Conservation (phyloP, 495 filamentous ascomycete genomes). For the Penicillium lagena region DNA sequence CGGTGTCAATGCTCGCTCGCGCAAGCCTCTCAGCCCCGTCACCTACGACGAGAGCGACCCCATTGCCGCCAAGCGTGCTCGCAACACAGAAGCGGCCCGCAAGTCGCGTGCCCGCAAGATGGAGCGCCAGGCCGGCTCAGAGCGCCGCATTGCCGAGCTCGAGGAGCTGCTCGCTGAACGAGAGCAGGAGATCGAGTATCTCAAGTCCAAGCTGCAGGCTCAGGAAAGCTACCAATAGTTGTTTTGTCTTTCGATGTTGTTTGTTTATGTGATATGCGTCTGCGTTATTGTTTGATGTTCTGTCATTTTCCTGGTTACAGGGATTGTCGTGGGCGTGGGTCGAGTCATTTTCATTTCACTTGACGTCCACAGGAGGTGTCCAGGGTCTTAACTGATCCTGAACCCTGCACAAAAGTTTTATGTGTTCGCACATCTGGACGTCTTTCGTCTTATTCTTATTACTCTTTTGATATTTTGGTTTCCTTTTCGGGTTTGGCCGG, state of each 20-base stretch:
- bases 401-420: constrained; percentile 6
- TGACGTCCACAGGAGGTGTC: constrained; percentile 2
- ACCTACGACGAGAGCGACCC: constrained; percentile 52
- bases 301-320: constrained; percentile 12
- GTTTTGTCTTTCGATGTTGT: constrained; percentile 1
- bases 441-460: constrained; percentile 12
- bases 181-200: constrained; percentile 55
- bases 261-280: neutral
- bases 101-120: constrained; percentile 87
- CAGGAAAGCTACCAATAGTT: constrained; percentile 15
- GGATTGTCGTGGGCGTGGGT: constrained; percentile 26
- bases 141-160: constrained; percentile 44
- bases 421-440: constrained; percentile 11
- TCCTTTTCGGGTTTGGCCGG: constrained; percentile 26
- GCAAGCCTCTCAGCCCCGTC: constrained; percentile 79
- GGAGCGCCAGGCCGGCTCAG: constrained; percentile 58
- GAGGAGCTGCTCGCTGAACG: constrained; percentile 44
- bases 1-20: constrained; percentile 63
- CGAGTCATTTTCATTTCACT: constrained; percentile 3
- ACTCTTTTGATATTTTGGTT: constrained; percentile 11
- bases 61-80: constrained; percentile 81
- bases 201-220: constrained; percentile 20
- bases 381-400: too few species aligned
- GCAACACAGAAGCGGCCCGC: constrained; percentile 91
- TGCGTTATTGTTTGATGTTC: neutral